A percentile compares a stretch with the other conserved stretches of the same genome.
These are phyloP conservation scores for Xylariaceae sp. DNA, from an alignment of 2,329 filamentous ascomycete species.

Conservation along the genomic window DNA sequence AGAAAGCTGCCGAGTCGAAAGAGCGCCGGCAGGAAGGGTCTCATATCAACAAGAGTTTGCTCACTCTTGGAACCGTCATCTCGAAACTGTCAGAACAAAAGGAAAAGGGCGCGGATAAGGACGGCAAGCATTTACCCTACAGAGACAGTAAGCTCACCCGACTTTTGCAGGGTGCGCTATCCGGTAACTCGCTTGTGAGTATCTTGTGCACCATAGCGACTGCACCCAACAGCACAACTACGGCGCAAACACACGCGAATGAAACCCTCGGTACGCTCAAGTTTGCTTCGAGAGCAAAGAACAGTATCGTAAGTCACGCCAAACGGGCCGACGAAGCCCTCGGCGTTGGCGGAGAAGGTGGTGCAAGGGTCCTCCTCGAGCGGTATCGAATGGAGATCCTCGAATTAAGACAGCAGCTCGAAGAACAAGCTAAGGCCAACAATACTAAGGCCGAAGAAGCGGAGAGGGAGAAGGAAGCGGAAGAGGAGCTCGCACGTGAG, in stretches of 20 bases:
- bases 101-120: constrained; percentile 73
- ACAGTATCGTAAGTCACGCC: constrained; percentile 94
- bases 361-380: constrained; percentile 81
- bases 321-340: constrained; percentile 90
- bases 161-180: constrained; percentile 84
- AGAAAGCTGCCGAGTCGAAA: constrained; percentile 92
- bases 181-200: constrained; percentile 89
- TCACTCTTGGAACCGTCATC: constrained; percentile 94
- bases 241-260: constrained; percentile 67
- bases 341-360: constrained; percentile 73
- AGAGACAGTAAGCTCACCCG: constrained; percentile 96
- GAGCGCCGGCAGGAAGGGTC: constrained; percentile 90
- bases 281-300: constrained; percentile 93
- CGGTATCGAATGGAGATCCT: constrained; percentile 90
- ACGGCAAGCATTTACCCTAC: constrained; percentile 90
- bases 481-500: constrained; percentile 68
- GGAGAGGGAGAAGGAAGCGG: constrained; percentile 57
- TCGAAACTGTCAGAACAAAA: constrained; percentile 85
- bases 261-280: constrained; percentile 96
- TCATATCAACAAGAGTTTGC: constrained; percentile 96
- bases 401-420: constrained; percentile 73
- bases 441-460: constrained; percentile 58
- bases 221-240: constrained; percentile 64
- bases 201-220: constrained; percentile 96
- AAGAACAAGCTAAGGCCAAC: constrained; percentile 70